Base-by-base conservation (phyloP, 2,329 filamentous ascomycete species). In the Drechslerella stenobrocha region DNA sequence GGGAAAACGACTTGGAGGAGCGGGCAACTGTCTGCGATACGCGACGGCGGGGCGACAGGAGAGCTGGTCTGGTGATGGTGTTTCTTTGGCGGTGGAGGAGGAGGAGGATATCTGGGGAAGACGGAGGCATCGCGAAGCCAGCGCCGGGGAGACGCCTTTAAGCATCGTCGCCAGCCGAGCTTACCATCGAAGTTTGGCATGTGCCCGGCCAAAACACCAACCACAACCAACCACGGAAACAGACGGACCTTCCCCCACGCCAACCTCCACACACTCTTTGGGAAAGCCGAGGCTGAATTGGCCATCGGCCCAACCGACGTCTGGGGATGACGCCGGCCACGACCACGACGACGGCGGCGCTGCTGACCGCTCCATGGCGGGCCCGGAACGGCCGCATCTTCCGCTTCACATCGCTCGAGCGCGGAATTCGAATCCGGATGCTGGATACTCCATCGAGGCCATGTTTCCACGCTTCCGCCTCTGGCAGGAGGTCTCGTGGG, bases 231-330 rank as follows among this genome's bases (percentile, higher is more conserved):
- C n/a, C 4, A 24, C 18, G 5, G 6, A 6, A 28, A 52, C 57
- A 50, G 37, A 47, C 35, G 40, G 50, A 56, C 60, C 47, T 40
- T 47, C 47, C 60, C 47, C 40, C 52, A 45, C 60, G 44, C 50
- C 42, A 22, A 15, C 40, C 44, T 30, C 2, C 18, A 3, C 9
- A 46, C 22, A 44, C n/a, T 37, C 51, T 47, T 28, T 20, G 3
- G 55, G 63, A 50, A 48, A 60, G 63, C 63, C 63, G 63, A 67
- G 63, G 63, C 63, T 67, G 44, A 67, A 67, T 18, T 45, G 20
- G 9, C 23, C 23, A 24, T 28, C 61, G 53, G 53, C 61, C 23
- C 47, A 42, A 37, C 53, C 53, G 61, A 66, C 32, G n/a, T 58
- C n/a, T 58, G 47, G 35, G 23, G 35, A 35, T 22, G n/a, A 40